Evolutionary conservation across 805 yeast species (phyloP), one percentile per base, ranked within the genome.

Genomic region (Yarrowia porcina): DNA sequence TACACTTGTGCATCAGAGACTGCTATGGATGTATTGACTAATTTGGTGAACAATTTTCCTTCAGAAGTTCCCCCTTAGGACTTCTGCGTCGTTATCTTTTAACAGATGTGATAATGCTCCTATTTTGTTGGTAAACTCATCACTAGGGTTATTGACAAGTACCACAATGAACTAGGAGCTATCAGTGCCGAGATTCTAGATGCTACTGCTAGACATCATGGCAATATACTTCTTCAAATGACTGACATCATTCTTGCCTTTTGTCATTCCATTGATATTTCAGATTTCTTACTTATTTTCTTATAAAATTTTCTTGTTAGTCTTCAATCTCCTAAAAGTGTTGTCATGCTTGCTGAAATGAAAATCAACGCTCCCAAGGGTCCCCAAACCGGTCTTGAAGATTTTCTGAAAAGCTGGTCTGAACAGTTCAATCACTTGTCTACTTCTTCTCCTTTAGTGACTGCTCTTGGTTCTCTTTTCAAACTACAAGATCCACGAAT

Each of bases 91-190:
- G n/a, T n/a, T n/a, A n/a, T n/a, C n/a, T n/a, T n/a, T n/a, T n/a
- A n/a, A n/a, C n/a, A n/a, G n/a, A n/a, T n/a, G n/a, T n/a, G 97
- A 91, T 67, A 82, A 87, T 45, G 97, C 96, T 0, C 92, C 96
- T 0, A 79, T 86, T 74, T 87, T 88, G 82, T 89, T 45, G 97
- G 93, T 11, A 85, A 69, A 8, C 80, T 89, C 21, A 84, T 88
- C 2, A 77, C 82, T 11, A 80, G 87, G 0, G 76, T 87, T 32
- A 78, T 89, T 36, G 81, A 82, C 18, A 81, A 81, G 64, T 85
- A 81, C 66, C 76, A 80, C 4, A 67, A 67, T 18, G 76, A 75
- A 60, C 69, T 79, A 6, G 73, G 75, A 2, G 74, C 74, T 15
- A 64, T 80, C 27, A 69, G 80, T 1, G 75, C 77, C 2, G 83